A percentile compares a stretch with the other conserved stretches of the same genome.
These are phyloP conservation scores for Rubus idaeus DNA, from an alignment of 306 rosid species.

Conservation along the genomic window DNA sequence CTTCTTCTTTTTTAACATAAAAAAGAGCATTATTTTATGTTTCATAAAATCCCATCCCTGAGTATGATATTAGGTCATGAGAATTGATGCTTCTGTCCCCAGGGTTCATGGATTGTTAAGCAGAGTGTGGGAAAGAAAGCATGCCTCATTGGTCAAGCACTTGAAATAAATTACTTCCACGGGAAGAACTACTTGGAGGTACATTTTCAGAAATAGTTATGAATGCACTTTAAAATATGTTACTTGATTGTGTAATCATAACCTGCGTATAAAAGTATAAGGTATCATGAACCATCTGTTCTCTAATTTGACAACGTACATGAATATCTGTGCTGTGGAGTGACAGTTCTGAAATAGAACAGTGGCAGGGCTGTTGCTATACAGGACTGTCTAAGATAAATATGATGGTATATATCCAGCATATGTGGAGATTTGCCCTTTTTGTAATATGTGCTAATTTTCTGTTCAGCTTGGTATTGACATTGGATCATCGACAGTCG, in stretches of 20 bases:
- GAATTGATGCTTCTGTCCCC: constrained; percentile 15
- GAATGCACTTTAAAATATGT: background rate
- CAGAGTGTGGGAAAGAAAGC: constrained; percentile 96
- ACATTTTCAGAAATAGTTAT: background rate
- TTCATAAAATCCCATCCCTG: background rate
- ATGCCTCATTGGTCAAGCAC: constrained; percentile 80
- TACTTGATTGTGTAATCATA: constrained; percentile 3
- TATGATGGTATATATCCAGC: background rate
- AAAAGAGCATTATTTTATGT: background rate
- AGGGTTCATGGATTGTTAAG: constrained; percentile 98
- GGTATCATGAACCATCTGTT: background rate
- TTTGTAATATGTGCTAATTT: constrained; percentile 2
- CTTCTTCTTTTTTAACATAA: background rate
- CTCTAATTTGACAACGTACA: background rate
- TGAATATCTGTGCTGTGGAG: background rate
- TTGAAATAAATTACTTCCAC: constrained; percentile 58
- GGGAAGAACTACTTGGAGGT: constrained; percentile 93
- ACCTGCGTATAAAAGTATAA: background rate
- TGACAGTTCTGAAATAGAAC: background rate
- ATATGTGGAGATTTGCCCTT: constrained; percentile 6
- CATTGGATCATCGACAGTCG: constrained; percentile 86
- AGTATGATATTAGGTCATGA: background rate
- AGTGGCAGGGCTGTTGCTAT: background rate
- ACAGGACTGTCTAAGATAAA: background rate
- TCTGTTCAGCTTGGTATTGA: constrained; percentile 58